These are phyloP conservation scores for Fusarium clavum DNA, from an alignment of 2,329 filamentous ascomycete genomes.

Conservation along the genomic window DNA sequence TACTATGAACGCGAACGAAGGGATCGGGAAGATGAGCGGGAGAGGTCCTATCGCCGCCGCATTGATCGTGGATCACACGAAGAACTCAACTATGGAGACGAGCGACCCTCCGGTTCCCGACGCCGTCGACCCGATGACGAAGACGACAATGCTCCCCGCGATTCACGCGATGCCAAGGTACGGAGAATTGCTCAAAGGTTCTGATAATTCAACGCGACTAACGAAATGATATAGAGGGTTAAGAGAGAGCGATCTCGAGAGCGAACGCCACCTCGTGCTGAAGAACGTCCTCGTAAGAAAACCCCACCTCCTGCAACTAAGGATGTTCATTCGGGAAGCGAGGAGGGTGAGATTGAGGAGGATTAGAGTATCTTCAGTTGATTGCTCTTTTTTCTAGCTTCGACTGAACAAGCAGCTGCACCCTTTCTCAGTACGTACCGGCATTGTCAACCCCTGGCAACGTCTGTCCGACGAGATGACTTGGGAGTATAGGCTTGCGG, in stretches of 20 bases:
- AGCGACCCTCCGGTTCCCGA: constrained; percentile 72
- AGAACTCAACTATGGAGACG: constrained; percentile 90
- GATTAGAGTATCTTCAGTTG: constrained; percentile 55
- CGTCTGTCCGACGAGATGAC: constrained; percentile 47
- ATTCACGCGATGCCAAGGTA: constrained; percentile 77
- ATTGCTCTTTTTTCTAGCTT: constrained; percentile 5
- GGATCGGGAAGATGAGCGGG: constrained; percentile 89
- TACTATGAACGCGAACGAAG: constrained; percentile 88
- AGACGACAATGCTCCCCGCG: constrained; percentile 72
- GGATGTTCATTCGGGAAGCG: constrained; percentile 79
- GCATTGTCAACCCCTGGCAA: constrained; percentile 43
- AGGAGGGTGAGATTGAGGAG: constrained; percentile 98
- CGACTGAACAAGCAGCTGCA: constrained; percentile 20
- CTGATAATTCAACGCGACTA: constrained; percentile 35
- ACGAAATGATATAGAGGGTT: constrained; percentile 60
- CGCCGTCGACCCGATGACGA: constrained; percentile 85
- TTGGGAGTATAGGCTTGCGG: constrained; percentile 46
- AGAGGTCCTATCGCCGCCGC: constrained; percentile 86
- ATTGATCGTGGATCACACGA: constrained; percentile 81
- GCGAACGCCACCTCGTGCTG: constrained; percentile 67
- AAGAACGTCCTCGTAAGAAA: constrained; percentile 67
- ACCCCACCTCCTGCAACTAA: constrained; percentile 60
- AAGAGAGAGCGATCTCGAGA: constrained; percentile 70
- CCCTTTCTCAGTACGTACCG: constrained; percentile 45
- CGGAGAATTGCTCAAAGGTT: constrained; percentile 19